Conservation (phyloP, 2,329 filamentous ascomycete genomes). For the Akanthomyces lecanii region DNA sequence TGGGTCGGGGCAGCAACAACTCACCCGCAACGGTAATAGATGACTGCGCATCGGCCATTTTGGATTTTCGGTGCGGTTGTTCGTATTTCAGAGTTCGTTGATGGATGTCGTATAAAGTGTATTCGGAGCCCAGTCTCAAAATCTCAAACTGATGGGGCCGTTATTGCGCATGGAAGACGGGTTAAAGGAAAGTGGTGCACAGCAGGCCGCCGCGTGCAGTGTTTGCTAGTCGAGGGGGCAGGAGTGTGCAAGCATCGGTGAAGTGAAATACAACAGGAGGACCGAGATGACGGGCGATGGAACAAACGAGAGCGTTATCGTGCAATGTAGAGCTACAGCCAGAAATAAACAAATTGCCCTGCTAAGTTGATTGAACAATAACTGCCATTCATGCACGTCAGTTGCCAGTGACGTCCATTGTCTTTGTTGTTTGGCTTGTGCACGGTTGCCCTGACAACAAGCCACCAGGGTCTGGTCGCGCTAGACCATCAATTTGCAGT, state of each 20-base stretch:
- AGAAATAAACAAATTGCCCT: not conserved
- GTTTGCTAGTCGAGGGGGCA: constrained; percentile 8
- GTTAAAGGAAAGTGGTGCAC: constrained; percentile 1
- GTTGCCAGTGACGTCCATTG: constrained; percentile 15
- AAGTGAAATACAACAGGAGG: not conserved
- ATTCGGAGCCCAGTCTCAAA: not conserved
- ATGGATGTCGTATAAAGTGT: not conserved
- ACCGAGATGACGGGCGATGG: not conserved
- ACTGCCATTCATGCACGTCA: constrained; percentile 7
- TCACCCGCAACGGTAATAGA: constrained; percentile 58
- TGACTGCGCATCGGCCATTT: constrained; percentile 31
- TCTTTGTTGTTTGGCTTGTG: constrained; percentile 12
- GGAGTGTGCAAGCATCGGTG: not conserved
- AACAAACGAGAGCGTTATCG: not conserved
- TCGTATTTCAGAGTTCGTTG: not conserved
- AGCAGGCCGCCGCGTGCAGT: not conserved
- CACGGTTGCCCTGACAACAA: constrained; percentile 8
- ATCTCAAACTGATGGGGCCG: not conserved
- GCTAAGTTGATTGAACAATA: constrained; percentile 1
- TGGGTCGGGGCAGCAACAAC: constrained; percentile 18
- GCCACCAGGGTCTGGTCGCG: constrained; percentile 3
- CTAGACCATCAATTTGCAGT: not conserved
- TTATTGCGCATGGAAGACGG: not conserved
- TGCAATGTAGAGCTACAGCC: not conserved
- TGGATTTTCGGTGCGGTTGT: not conserved